Base-by-base conservation (phyloP, 306 rosid species). In the Cucurbita argyrosperma region DNA sequence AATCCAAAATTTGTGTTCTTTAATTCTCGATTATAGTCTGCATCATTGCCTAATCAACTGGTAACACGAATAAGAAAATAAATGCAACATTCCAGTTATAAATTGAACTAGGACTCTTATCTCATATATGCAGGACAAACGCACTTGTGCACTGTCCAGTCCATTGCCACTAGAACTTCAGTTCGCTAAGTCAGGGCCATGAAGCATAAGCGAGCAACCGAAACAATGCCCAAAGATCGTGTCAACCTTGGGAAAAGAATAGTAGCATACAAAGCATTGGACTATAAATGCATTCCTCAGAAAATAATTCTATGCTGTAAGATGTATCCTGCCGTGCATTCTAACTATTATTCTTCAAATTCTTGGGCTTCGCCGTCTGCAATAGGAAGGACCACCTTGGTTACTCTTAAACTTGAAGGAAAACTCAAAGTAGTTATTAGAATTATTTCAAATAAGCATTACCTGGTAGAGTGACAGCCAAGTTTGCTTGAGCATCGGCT, bases 401-500 rank as follows among this genome's bases (percentile, higher is more conserved):
- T 66, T 38, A 72, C 71, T 66, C 16, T 47, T 68, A 10, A 66
- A 38, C 38, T 57, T 76, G 49, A 58, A 35, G 59, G 11, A 11
- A 10, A 45, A 54, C 8, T 35, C 61, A 69, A 65, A 2, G 47
- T 42, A 49, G 71, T 65, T 42, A 47, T 39, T 74, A 72, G 50
- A 40, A 67, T 71, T 62, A 78, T 76, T 39, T 57, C 62, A 71
- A 12, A 37, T 5, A 14, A 71, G 77, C 53, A 87, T 85, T 75
- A 91, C 99, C 96, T n/a, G 84, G 84, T 71, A 94, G 96, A 71
- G 76, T 12, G 75, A 83, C 5, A 11, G 91, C 99, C 82, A 86
- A 84, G 85, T 94, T 94, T 68, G 99, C 96, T 85, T 90, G 87
- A 76, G 87, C 91, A 76, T 94, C 99, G 23, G 97, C 99, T 45